A percentile compares a stretch with the other conserved stretches of the same genome.
phyloP scores from a whole-genome alignment of 2,329 filamentous ascomycete species.

The Laburnicola sp. region DNA sequence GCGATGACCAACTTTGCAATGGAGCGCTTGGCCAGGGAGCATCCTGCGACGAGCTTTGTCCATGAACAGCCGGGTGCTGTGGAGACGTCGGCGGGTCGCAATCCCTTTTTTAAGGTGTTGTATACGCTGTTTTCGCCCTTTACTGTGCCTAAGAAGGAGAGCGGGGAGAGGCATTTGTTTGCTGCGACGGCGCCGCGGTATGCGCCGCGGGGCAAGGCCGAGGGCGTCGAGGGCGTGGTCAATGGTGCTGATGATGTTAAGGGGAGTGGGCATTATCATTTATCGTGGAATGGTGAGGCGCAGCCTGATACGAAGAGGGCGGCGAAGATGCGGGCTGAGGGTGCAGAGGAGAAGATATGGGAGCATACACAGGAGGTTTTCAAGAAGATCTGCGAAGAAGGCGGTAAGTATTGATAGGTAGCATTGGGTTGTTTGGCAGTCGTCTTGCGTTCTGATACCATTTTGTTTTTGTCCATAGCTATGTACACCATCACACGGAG shows the following conservation, averaged over 20 bases:
- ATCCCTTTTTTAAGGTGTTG: slow-evolving; percentile 8
- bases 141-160: slow-evolving; percentile 30
- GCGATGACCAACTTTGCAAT: slow-evolving; percentile 34
- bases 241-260: slow-evolving; percentile 27
- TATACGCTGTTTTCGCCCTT: slow-evolving; percentile 20
- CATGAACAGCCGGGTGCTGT: slow-evolving; percentile 36
- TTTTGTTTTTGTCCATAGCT: too few species aligned
- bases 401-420: slow-evolving; percentile 22
- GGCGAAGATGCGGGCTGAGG: slow-evolving; percentile 24
- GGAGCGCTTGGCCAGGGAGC: slow-evolving; percentile 27
- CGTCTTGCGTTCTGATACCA: too few species aligned
- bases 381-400: slow-evolving; percentile 28
- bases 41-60: slow-evolving; percentile 29
- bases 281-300: slow-evolving; percentile 32
- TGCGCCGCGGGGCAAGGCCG: slow-evolving; percentile 19
- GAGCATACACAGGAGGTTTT: slow-evolving; percentile 39
- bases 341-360: slow-evolving; percentile 35
- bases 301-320: slow-evolving; percentile 20
- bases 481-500: too few species aligned
- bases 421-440: background rate
- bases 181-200: slow-evolving; percentile 32
- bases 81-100: slow-evolving; percentile 20
- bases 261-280: slow-evolving; percentile 31
- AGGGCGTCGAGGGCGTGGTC: slow-evolving; percentile 12
- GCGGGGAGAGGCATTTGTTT: slow-evolving; percentile 41